Percentiles rank a stretch among this genome's conserved stretches.
These are phyloP conservation scores for Trichoderma breve DNA, from an alignment of 2,329 filamentous ascomycete genomes.

Conservation along the genomic window DNA sequence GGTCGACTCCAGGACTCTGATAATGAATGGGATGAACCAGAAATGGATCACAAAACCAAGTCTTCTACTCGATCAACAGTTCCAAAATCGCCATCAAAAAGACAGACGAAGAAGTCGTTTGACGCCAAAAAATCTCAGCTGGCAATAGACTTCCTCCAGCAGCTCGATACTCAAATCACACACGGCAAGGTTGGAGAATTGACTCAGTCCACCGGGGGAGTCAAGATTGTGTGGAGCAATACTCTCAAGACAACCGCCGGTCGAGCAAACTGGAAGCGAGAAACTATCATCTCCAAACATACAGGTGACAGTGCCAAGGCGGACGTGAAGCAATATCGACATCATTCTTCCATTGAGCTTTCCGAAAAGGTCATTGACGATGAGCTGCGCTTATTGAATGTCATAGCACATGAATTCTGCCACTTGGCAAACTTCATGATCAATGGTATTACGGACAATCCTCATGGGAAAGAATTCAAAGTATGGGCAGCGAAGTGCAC, in stretches of 20 bases:
- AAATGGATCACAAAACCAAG: constrained; percentile 49
- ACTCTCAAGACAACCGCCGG: constrained; percentile 79
- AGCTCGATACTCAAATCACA: constrained; percentile 67
- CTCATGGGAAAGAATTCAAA: constrained; percentile 85
- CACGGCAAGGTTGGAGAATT: constrained; percentile 57
- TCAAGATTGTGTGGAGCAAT: constrained; percentile 71
- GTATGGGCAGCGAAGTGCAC: constrained; percentile 61
- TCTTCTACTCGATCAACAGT: constrained; percentile 24
- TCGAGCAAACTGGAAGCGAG: constrained; percentile 68
- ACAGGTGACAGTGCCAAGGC: constrained; percentile 25
- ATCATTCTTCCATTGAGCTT: constrained; percentile 80
- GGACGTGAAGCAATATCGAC: constrained; percentile 38
- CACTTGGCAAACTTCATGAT: constrained; percentile 93
- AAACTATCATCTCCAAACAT: constrained; percentile 44
- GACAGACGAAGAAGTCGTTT: constrained; percentile 57
- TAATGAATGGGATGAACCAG: constrained; percentile 63
- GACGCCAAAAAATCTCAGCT: constrained; percentile 59
- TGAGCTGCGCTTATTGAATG: constrained; percentile 76
- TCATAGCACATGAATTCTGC: constrained; percentile 95
- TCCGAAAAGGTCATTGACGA: constrained; percentile 84
- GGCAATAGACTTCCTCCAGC: constrained; percentile 61
- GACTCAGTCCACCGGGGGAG: constrained; percentile 63
- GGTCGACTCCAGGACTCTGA: constrained; percentile 61
- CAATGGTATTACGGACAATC: constrained; percentile 67
- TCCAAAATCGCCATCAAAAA: constrained; percentile 31